phyloP scores from a whole-genome alignment of 345 rosid genomes.

The Euclidium syriacum region DNA sequence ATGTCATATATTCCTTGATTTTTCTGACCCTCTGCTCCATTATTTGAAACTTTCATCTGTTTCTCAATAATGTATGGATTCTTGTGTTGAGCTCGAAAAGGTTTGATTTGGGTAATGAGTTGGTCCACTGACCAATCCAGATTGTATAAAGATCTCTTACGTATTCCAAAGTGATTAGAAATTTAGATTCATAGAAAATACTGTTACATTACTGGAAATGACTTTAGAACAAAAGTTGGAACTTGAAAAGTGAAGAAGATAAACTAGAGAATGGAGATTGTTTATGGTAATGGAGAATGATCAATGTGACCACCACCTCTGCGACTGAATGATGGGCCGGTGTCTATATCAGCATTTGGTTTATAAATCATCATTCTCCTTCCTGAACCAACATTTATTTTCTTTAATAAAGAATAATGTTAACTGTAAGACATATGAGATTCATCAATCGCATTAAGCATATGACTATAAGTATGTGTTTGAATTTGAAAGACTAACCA shows the following conservation, averaged over 20 bases:
- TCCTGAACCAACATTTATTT: neutral
- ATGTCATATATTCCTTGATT: constrained; percentile 29
- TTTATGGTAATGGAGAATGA: no score
- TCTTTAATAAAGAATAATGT: no score
- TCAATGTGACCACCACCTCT: constrained; percentile 11
- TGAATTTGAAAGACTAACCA: neutral
- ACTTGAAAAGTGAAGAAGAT: neutral
- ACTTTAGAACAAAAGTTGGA: neutral
- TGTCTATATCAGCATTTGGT: constrained; percentile 16
- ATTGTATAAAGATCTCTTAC: no score
- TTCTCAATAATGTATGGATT: no score
- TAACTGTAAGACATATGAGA: no score
- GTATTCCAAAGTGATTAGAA: neutral
- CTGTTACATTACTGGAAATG: neutral
- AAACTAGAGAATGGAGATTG: neutral
- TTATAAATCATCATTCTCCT: constrained; percentile 4
- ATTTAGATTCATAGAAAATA: neutral
- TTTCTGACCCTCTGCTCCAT: neutral
- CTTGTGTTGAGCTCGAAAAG: neutral
- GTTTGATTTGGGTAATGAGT: no score
- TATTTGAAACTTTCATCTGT: neutral
- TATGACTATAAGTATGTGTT: neutral
- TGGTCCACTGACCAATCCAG: neutral
- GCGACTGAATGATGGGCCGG: constrained; percentile 19
- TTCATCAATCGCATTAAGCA: no score